Conservation (phyloP, 352 stramenopile genomes). For the Peronospora farinosa region DNA sequence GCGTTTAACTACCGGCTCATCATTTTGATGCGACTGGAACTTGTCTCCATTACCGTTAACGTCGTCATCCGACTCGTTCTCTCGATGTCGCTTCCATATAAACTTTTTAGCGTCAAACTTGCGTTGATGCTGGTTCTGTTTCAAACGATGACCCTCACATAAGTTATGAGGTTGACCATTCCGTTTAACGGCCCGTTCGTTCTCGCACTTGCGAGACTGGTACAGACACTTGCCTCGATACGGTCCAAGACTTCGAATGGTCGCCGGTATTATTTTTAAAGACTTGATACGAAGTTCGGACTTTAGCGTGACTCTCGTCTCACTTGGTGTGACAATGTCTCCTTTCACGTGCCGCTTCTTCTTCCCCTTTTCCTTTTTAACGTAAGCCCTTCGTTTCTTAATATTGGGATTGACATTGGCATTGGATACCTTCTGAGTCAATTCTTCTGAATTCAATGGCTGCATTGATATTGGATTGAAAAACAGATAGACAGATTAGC, state of each 20-base stretch:
- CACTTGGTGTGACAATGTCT: not conserved
- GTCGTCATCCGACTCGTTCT: constrained; percentile 26
- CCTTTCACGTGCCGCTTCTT: not conserved
- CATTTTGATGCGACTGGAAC: not conserved
- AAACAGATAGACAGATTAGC: not conserved
- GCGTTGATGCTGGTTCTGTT: constrained; percentile 79
- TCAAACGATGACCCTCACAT: constrained; percentile 65
- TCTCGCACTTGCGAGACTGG: constrained; percentile 75
- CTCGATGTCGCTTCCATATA: constrained; percentile 35
- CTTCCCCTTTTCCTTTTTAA: constrained; percentile 6
- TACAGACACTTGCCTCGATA: constrained; percentile 71
- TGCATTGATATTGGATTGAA: constrained; percentile 1
- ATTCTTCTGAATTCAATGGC: not conserved
- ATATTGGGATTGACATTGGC: not conserved
- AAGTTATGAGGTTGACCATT: constrained; percentile 76
- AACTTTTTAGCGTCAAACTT: constrained; percentile 83
- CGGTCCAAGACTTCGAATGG: constrained; percentile 8
- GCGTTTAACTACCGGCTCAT: constrained; percentile 5
- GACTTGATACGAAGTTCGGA: constrained; percentile 1
- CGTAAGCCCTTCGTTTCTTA: constrained; percentile 7
- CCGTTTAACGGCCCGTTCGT: constrained; percentile 70
- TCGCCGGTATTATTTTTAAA: constrained; percentile 1
- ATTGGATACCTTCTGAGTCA: constrained; percentile 8
- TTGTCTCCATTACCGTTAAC: constrained; percentile 1
- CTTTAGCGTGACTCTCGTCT: not conserved